phyloP scores from a whole-genome alignment of 169 alveolate species.

The Eimeria maxima region DNA sequence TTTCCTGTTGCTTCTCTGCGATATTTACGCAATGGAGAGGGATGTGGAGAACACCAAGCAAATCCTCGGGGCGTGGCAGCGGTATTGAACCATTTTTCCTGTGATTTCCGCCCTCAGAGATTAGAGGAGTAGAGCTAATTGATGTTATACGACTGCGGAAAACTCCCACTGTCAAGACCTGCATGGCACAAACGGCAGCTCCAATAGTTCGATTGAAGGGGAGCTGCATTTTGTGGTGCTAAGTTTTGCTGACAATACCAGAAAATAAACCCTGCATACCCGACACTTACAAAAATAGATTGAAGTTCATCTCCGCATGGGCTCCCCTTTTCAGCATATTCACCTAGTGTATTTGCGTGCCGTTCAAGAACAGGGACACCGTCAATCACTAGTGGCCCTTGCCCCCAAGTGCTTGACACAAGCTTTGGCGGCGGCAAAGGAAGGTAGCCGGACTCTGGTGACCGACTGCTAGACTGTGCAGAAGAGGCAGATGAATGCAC shows the following conservation, averaged over 20 bases:
- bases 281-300: slow-evolving; percentile 7
- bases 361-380: slow-evolving; percentile 54
- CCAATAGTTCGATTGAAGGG: neutral
- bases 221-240: neutral
- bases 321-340: neutral
- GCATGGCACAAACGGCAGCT: neutral
- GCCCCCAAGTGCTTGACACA: slow-evolving; percentile 75
- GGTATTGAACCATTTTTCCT: neutral
- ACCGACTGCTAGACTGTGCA: neutral
- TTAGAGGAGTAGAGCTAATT: neutral
- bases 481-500: neutral
- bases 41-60: slow-evolving; percentile 65
- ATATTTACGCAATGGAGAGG: slow-evolving; percentile 55
- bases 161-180: slow-evolving; percentile 60
- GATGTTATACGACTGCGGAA: neutral
- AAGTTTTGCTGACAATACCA: neutral
- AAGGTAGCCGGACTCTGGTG: neutral
- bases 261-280: neutral
- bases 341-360: neutral
- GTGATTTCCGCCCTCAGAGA: neutral
- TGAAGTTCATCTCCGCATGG: neutral
- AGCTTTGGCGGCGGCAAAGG: slow-evolving; percentile 64
- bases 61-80: slow-evolving; percentile 48
- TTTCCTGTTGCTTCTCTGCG: slow-evolving; percentile 45
- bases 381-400: slow-evolving; percentile 70